Evolutionary conservation across 495 filamentous ascomycete species (phyloP).

Genomic region (Podospora pseudopauciseta): DNA sequence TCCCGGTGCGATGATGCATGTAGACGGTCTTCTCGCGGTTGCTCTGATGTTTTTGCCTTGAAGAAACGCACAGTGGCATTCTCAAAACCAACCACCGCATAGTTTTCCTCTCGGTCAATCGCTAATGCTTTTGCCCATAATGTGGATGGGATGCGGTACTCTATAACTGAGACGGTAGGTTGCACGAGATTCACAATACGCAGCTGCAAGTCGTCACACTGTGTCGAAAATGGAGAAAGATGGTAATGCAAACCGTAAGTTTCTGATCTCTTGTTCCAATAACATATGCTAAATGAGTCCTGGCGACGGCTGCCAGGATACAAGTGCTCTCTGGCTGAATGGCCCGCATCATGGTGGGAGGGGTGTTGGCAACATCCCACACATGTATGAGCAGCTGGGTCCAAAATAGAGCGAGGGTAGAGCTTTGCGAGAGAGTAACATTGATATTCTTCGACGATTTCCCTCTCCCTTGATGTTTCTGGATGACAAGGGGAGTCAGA

Average conservation of each 20-base stretch:
- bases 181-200: conserved; percentile 35
- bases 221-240: neutral
- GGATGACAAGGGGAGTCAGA: conserved; percentile 20
- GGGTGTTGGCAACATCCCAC: conserved; percentile 35
- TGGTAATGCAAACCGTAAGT: conserved; percentile 29
- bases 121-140: conserved; percentile 35
- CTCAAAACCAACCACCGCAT: conserved; percentile 37
- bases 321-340: conserved; percentile 36
- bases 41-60: conserved; percentile 28
- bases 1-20: conserved; percentile 29
- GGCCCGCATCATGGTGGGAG: conserved; percentile 26
- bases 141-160: conserved; percentile 37
- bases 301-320: conserved; percentile 34
- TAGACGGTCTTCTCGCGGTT: conserved; percentile 35
- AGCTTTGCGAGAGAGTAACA: conserved; percentile 35
- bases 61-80: conserved; percentile 37
- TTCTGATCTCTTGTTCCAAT: conserved; percentile 37
- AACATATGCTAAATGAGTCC: conserved; percentile 33
- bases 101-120: conserved; percentile 34
- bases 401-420: conserved; percentile 37
- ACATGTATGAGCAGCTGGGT: conserved; percentile 35
- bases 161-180: conserved; percentile 21
- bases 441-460: conserved; percentile 33
- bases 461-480: conserved; percentile 21
- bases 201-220: conserved; percentile 22